These are phyloP conservation scores for Conoideocrella luteorostrata DNA, from an alignment of 2,329 filamentous ascomycete species.

Conservation along the genomic window DNA sequence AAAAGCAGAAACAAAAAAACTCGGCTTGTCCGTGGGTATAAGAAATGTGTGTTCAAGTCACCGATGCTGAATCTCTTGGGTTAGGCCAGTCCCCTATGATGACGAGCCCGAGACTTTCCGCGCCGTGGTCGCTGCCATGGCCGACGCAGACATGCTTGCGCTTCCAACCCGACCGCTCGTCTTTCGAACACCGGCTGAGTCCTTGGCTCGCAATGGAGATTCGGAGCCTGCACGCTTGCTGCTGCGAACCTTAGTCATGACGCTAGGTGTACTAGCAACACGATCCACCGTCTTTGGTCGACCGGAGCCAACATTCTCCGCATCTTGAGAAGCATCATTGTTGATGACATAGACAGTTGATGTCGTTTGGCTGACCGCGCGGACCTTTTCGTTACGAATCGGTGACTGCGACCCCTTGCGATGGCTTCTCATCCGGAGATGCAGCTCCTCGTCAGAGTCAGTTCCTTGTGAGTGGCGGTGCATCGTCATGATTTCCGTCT, in stretches of 20 bases:
- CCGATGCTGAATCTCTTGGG: conserved; percentile 4
- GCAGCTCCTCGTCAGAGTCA: conserved; percentile 78
- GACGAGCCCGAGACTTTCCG: conserved; percentile 47
- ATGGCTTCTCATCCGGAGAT: conserved; percentile 65
- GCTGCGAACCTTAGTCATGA: conserved; percentile 60
- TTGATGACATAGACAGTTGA: conserved; percentile 61
- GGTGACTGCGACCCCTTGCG: conserved; percentile 61
- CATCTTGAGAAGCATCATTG: conserved; percentile 63
- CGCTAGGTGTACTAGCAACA: conserved; percentile 46
- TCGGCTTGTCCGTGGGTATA: conserved; percentile 8
- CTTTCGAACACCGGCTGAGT: conserved; percentile 53
- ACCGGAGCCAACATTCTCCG: conserved; percentile 59
- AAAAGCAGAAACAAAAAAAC: conserved; percentile 16
- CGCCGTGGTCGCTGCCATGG: conserved; percentile 35
- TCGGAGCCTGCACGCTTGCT: conserved; percentile 46
- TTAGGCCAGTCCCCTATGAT: conserved; percentile 18
- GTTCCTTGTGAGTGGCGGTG: conserved; percentile 55
- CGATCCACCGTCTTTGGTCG: conserved; percentile 55
- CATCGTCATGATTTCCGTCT: conserved; percentile 55
- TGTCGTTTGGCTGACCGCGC: conserved; percentile 71
- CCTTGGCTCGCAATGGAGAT: conserved; percentile 44
- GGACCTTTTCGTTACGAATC: conserved; percentile 52
- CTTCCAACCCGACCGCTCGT: conserved; percentile 60
- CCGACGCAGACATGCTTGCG: conserved; percentile 38
- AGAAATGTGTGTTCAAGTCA: conserved; percentile 1